phyloP scores from a whole-genome alignment of 1,284 basidiomycete species.

The Puccinia horiana region DNA sequence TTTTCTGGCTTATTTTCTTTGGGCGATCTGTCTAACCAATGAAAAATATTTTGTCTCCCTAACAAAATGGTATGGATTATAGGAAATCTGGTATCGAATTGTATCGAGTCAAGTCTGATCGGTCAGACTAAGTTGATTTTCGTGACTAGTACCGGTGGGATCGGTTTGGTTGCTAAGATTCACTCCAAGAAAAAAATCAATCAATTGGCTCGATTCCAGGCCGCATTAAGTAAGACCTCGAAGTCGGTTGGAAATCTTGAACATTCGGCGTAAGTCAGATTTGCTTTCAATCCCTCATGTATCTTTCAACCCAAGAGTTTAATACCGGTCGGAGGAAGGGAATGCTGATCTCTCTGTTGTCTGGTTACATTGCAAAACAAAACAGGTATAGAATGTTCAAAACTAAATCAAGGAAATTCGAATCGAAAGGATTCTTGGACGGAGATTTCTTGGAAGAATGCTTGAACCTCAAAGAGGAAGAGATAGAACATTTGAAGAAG shows the following conservation, averaged over 20 bases:
- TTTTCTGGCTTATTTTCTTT: neutral
- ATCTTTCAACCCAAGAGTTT: neutral
- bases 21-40: neutral
- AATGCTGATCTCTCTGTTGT: neutral
- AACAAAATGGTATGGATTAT: neutral
- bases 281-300: neutral
- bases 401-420: conserved; percentile 18
- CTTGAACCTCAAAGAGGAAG: neutral
- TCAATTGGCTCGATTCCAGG: conserved; percentile 2
- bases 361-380: neutral
- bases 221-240: neutral
- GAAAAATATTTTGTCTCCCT: too few relatives aligned
- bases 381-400: conserved; percentile 44
- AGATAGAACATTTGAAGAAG: neutral
- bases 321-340: neutral
- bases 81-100: conserved; percentile 5
- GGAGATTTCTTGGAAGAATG: conserved; percentile 36
- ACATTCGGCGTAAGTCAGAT: conserved; percentile 3
- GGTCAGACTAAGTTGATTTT: conserved; percentile 33
- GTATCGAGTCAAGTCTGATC: conserved; percentile 2
- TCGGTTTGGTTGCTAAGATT: conserved; percentile 31
- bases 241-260: conserved; percentile 12
- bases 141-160: conserved; percentile 31
- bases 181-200: conserved; percentile 1
- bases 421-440: conserved; percentile 9